These are phyloP conservation scores for Nicotiana benthamiana DNA, from an alignment of 257 asterid species.

Conservation along the genomic window DNA sequence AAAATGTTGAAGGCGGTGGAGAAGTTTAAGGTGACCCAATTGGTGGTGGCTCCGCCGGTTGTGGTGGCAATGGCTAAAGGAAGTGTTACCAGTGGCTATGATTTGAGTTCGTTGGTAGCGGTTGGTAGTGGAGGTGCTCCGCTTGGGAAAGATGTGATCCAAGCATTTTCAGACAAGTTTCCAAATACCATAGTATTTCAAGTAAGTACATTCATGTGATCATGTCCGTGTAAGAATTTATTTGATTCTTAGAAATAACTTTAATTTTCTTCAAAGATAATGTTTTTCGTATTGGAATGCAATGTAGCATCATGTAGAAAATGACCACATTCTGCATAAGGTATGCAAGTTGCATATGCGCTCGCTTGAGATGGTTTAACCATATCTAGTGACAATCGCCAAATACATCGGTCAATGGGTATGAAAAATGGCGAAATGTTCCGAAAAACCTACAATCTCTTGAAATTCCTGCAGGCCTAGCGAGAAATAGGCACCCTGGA, in stretches of 20 bases:
- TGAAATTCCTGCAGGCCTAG: no score
- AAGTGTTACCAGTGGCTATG: constrained; percentile 16
- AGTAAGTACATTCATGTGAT: constrained; percentile 18
- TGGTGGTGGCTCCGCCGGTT: constrained; percentile 49
- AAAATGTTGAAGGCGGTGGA: constrained; percentile 42
- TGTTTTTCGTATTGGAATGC: not conserved
- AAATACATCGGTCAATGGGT: no score
- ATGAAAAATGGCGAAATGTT: no score
- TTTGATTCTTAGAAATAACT: not conserved
- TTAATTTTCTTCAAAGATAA: not conserved
- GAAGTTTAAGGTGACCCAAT: constrained; percentile 30
- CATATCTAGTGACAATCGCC: no score
- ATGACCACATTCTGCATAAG: no score
- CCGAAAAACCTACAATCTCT: no score
- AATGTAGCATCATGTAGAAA: not conserved
- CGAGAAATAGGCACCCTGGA: no score
- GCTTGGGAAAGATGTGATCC: constrained; percentile 28
- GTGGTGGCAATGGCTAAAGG: constrained; percentile 47
- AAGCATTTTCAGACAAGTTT: constrained; percentile 27
- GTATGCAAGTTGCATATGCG: no score
- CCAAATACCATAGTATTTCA: constrained; percentile 27
- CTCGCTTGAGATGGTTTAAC: no score
- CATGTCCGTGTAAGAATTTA: not conserved
- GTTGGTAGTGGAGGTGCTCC: constrained; percentile 50
- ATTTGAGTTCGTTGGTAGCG: constrained; percentile 39